A percentile compares a stretch with the other conserved stretches of the same genome.
These are phyloP conservation scores for Penicillium sclerotigenum DNA, from an alignment of 2,329 filamentous ascomycete genomes.

Conservation along the genomic window DNA sequence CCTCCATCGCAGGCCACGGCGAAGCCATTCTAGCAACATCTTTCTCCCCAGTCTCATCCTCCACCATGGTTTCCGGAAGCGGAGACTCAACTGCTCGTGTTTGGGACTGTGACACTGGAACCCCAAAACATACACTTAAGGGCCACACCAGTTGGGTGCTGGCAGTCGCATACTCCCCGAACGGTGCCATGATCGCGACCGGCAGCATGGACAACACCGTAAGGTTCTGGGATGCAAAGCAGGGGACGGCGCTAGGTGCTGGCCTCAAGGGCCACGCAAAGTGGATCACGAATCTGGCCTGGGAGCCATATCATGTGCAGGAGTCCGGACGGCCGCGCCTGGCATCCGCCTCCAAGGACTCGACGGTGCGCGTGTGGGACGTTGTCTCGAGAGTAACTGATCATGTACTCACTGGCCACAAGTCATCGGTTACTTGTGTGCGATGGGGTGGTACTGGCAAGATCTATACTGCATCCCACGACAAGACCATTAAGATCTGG, in stretches of 20 bases:
- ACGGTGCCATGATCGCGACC: slow-evolving; percentile 76
- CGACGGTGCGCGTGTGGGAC: slow-evolving; percentile 83
- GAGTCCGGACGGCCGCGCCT: slow-evolving; percentile 69
- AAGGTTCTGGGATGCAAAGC: slow-evolving; percentile 82
- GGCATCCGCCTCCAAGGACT: slow-evolving; percentile 85
- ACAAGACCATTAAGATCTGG: slow-evolving; percentile 92
- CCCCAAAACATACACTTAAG: slow-evolving; percentile 77
- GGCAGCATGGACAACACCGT: slow-evolving; percentile 92
- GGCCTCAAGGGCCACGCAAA: slow-evolving; percentile 81
- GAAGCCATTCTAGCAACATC: slow-evolving; percentile 83
- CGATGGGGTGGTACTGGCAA: slow-evolving; percentile 88
- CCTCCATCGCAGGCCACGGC: slow-evolving; percentile 84
- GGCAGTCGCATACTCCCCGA: slow-evolving; percentile 81
- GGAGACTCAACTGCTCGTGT: slow-evolving; percentile 89
- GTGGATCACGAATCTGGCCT: slow-evolving; percentile 82
- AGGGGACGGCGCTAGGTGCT: slow-evolving; percentile 68
- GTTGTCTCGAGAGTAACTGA: slow-evolving; percentile 75
- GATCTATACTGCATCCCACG: slow-evolving; percentile 82
- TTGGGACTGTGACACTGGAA: slow-evolving; percentile 94
- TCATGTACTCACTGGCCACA: slow-evolving; percentile 82
- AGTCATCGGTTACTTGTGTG: slow-evolving; percentile 82
- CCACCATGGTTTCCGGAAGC: slow-evolving; percentile 78
- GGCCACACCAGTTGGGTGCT: slow-evolving; percentile 90
- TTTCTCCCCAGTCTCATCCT: slow-evolving; percentile 77
- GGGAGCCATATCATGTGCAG: slow-evolving; percentile 92